phyloP scores from a whole-genome alignment of 2,329 filamentous ascomycete genomes.

The Emmonsiellopsis sp. region DNA sequence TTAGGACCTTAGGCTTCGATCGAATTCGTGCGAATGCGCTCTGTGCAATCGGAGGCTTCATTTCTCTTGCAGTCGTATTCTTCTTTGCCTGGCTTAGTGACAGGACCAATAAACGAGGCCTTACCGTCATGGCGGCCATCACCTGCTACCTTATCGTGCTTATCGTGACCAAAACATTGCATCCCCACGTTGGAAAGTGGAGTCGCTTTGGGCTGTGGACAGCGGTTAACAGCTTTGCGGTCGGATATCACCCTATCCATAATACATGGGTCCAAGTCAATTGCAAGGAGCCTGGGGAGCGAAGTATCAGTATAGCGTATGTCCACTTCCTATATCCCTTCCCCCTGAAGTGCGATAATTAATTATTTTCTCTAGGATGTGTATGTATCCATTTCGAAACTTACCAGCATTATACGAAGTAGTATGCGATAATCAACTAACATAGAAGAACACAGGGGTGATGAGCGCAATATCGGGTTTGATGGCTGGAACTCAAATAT shows the following conservation, averaged over 20 bases:
- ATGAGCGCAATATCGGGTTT: conserved; percentile 45
- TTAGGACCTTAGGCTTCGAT: conserved; percentile 34
- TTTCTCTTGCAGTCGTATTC: conserved; percentile 42
- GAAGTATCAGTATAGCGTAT: conserved; percentile 43
- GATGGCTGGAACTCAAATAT: conserved; percentile 46
- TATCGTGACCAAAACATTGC: conserved; percentile 32
- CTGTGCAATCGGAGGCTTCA: conserved; percentile 31
- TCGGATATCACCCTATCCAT: conserved; percentile 46
- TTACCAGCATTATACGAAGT: not conserved
- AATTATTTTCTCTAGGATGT: conserved; percentile 3
- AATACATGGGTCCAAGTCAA: conserved; percentile 48
- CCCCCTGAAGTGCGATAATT: not conserved
- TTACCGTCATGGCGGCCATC: conserved; percentile 38
- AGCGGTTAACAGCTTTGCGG: conserved; percentile 41
- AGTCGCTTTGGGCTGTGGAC: conserved; percentile 45
- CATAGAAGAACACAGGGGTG: conserved; percentile 31
- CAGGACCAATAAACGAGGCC: conserved; percentile 35
- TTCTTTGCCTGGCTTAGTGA: conserved; percentile 43
- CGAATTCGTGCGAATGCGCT: conserved; percentile 41
- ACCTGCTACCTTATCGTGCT: conserved; percentile 38
- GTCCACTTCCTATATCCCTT: conserved; percentile 10
- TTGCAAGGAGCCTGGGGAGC: conserved; percentile 37
- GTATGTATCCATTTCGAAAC: not conserved
- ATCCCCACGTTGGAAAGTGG: conserved; percentile 41
- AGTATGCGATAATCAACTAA: not conserved